These are phyloP conservation scores for Phlebiopsis flavidoalba DNA, from an alignment of 768 basidiomycete species.

Conservation along the genomic window DNA sequence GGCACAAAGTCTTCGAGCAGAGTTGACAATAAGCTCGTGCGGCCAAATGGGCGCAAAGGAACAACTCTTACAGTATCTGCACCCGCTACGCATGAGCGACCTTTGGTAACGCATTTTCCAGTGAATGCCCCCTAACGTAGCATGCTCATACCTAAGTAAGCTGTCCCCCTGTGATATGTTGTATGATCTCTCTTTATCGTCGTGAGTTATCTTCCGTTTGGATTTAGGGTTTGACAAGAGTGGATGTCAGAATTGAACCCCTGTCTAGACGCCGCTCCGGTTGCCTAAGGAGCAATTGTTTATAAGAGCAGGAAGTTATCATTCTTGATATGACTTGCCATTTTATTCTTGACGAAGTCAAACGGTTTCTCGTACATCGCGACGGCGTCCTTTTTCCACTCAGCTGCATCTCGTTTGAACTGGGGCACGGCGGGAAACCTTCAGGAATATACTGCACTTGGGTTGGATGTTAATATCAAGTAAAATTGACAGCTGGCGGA, in stretches of 20 bases:
- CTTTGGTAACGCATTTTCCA: background rate
- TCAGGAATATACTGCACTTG: conserved; percentile 17
- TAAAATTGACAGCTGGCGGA: background rate
- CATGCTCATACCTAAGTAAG: conserved; percentile 9
- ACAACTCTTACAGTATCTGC: conserved; percentile 4
- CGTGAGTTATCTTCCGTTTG: conserved; percentile 35
- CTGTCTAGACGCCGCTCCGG: conserved; percentile 31
- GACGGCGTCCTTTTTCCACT: background rate
- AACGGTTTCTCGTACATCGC: background rate
- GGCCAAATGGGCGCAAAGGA: background rate
- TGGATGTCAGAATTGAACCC: conserved; percentile 41
- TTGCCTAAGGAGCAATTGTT: conserved; percentile 16
- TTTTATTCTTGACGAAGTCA: background rate
- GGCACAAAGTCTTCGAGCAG: too few relatives aligned
- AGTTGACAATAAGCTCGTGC: too few relatives aligned
- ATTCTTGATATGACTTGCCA: background rate
- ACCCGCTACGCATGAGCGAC: background rate
- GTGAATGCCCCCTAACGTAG: too few relatives aligned
- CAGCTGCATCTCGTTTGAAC: conserved; percentile 11
- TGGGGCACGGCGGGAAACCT: conserved; percentile 18
- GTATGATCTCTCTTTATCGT: background rate
- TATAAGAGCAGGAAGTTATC: too few relatives aligned
- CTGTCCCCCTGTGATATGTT: conserved; percentile 5
- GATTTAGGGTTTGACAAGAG: conserved; percentile 51
- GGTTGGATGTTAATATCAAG: background rate